Percentiles rank a stretch among this genome's conserved stretches.
Conservation (phyloP, 768 basidiomycete species). For the Mycena maculata region DNA sequence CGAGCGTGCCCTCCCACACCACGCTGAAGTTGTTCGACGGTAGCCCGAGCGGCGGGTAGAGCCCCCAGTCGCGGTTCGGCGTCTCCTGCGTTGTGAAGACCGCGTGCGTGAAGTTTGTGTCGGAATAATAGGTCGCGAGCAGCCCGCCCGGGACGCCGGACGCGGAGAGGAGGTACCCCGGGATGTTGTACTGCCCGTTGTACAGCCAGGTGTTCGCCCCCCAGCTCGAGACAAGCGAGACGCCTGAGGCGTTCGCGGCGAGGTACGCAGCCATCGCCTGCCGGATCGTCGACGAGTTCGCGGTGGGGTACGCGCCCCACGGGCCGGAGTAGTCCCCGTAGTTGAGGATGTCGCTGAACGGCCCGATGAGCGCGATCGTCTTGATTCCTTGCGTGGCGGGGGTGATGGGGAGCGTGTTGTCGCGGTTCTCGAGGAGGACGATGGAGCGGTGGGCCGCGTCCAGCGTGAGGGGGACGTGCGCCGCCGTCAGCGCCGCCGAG, state of each 20-base stretch:
- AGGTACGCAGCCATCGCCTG: slow-evolving; percentile 36
- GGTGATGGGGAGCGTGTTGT: slow-evolving; percentile 37
- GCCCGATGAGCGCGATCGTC: slow-evolving; percentile 40
- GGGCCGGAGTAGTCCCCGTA: slow-evolving; percentile 41
- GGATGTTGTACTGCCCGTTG: slow-evolving; percentile 41
- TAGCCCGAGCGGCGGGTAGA: slow-evolving; percentile 40
- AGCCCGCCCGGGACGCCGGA: slow-evolving; percentile 29
- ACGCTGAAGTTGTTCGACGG: slow-evolving; percentile 44
- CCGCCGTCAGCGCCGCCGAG: slow-evolving; percentile 31
- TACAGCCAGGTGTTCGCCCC: slow-evolving; percentile 40
- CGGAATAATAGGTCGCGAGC: slow-evolving; percentile 38
- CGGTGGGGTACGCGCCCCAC: slow-evolving; percentile 38
- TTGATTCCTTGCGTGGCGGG: slow-evolving; percentile 31
- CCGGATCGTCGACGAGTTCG: slow-evolving; percentile 35
- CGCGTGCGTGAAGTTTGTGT: slow-evolving; percentile 38
- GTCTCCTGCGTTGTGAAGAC: slow-evolving; percentile 35
- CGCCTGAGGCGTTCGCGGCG: slow-evolving; percentile 14
- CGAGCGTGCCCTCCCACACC: slow-evolving; percentile 40
- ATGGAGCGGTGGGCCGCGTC: slow-evolving; percentile 40
- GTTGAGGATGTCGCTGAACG: slow-evolving; percentile 40
- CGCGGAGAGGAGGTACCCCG: slow-evolving; percentile 37
- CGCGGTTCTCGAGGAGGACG: slow-evolving; percentile 41
- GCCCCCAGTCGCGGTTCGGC: slow-evolving; percentile 42
- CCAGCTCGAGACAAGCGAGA: slow-evolving; percentile 38
- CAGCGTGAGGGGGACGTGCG: slow-evolving; percentile 39